Percentiles rank a stretch among this genome's conserved stretches.
Conservation (phyloP, 176 grass and related monocot species). For the Themeda triandra region DNA sequence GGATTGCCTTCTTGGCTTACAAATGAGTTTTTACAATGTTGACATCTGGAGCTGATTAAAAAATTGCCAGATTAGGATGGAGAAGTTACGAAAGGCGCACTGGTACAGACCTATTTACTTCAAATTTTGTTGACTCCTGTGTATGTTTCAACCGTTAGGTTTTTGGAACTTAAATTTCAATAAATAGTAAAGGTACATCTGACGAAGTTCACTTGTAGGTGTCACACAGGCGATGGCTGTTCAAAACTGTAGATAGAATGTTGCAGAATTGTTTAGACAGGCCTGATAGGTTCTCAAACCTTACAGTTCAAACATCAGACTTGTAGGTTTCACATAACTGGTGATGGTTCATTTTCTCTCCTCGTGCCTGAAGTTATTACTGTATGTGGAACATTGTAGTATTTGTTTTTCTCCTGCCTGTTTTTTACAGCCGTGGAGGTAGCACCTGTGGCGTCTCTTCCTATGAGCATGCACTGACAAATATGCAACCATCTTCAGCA, state of each 20-base stretch:
- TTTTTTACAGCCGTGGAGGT: not conserved
- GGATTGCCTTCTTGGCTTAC: not conserved
- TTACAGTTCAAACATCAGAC: slow-evolving; percentile 2
- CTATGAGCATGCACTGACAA: not conserved
- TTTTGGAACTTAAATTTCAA: too few species aligned
- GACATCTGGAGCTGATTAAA: not conserved
- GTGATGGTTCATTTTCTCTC: not conserved
- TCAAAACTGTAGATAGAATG: not conserved
- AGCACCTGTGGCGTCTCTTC: not conserved
- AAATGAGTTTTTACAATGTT: slow-evolving; percentile 14
- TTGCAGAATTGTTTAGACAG: slow-evolving; percentile 3
- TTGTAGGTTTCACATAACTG: not conserved
- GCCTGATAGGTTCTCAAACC: not conserved
- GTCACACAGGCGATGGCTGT: not conserved
- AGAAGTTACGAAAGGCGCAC: too few species aligned
- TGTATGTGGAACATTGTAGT: not conserved
- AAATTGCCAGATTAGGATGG: too few species aligned
- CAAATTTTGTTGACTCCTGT: too few species aligned
- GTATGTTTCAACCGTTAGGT: too few species aligned
- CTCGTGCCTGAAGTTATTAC: not conserved
- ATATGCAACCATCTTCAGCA: slow-evolving; percentile 15
- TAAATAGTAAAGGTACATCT: too few species aligned
- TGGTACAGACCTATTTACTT: too few species aligned
- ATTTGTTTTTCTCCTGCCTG: not conserved
- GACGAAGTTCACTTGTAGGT: not conserved